Evolutionary conservation across 176 grass and related monocot species (phyloP), one percentile per base, ranked within the genome.

Genomic region (Lolium perenne): DNA sequence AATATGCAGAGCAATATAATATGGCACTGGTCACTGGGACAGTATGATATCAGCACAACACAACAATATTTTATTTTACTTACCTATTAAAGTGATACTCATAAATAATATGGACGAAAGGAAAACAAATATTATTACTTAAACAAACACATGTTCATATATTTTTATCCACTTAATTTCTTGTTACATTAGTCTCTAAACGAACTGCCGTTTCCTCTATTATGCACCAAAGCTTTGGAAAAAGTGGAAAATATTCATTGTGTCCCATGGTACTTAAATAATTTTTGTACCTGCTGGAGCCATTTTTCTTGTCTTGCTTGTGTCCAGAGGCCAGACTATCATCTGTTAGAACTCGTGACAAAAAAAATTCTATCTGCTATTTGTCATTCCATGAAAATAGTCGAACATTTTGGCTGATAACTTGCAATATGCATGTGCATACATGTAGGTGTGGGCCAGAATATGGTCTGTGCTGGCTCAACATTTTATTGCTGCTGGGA

Each of bases 401-500:
- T 76, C 11, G 79, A 23, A 25, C 18, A 68, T 87, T 68, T 20
- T 9, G 1, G 16, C 6, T 35, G 46, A 40, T 77, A 80, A 79
- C 61, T 86, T 79, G 38, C 53, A 25, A 84, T 85, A 80, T 80
- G 41, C 74, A 45, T 60, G 77, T 91, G 38, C 89, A n/a, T 21
- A 77, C 78, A 61, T 93, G 81, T 86, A 99, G 97, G 97, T 99
- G 43, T 99, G 97, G 97, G 97, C 97, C 75, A 95, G 94, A 89
- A 99, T 99, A 90, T 99, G 97, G 97, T 94, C 92, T 72, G 94
- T 99, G 47, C 84, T 99, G 80, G 87, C 97, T 54, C 88, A 94
- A 25, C 97, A 99, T 91, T 99, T 99, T 86, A 99, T 99, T 87
- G 68, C 97, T 66, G 97, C 97, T 76, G 97, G 97, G 21, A 99